Percentiles rank a stretch among this genome's conserved stretches.
Conservation (phyloP, 2,329 filamentous ascomycete species). For the Bimuria novae-zelandiae region DNA sequence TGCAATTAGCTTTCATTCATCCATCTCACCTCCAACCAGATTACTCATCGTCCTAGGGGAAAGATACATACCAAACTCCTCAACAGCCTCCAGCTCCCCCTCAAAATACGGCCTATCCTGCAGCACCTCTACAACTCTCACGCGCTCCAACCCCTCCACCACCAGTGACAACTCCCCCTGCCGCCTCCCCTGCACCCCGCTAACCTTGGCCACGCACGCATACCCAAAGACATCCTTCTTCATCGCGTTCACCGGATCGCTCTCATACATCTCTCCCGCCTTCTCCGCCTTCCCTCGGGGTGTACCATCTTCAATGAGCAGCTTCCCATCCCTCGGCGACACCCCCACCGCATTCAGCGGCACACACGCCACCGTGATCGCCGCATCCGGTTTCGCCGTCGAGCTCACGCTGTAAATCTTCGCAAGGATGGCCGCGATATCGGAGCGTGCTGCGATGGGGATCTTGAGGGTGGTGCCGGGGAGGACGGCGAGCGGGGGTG, state of each 20-base stretch:
- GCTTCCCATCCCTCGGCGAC: constrained; percentile 70
- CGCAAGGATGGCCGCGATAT: constrained; percentile 86
- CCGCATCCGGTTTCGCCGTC: constrained; percentile 64
- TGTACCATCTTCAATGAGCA: constrained; percentile 72
- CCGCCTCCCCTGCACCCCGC: constrained; percentile 53
- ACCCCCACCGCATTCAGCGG: constrained; percentile 79
- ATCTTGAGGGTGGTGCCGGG: constrained; percentile 86
- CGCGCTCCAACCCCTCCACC: constrained; percentile 81
- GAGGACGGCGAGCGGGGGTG: constrained; percentile 78
- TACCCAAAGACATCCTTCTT: constrained; percentile 75
- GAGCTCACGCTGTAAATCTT: constrained; percentile 79
- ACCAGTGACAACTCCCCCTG: constrained; percentile 73
- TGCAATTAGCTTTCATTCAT: constrained; percentile 17
- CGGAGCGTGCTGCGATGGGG: constrained; percentile 79
- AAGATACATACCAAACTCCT: constrained; percentile 65
- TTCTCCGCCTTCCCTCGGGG: constrained; percentile 48
- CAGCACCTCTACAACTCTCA: constrained; percentile 73
- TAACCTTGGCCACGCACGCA: constrained; percentile 68
- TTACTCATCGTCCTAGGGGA: no score
- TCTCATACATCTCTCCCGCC: constrained; percentile 52
- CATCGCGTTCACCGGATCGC: constrained; percentile 49
- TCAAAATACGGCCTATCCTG: constrained; percentile 87
- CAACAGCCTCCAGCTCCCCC: constrained; percentile 72
- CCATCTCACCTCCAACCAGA: no score
- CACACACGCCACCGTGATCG: constrained; percentile 83